Evolutionary conservation across 345 rosid species (phyloP).

Genomic region (Reutealis trisperma): DNA sequence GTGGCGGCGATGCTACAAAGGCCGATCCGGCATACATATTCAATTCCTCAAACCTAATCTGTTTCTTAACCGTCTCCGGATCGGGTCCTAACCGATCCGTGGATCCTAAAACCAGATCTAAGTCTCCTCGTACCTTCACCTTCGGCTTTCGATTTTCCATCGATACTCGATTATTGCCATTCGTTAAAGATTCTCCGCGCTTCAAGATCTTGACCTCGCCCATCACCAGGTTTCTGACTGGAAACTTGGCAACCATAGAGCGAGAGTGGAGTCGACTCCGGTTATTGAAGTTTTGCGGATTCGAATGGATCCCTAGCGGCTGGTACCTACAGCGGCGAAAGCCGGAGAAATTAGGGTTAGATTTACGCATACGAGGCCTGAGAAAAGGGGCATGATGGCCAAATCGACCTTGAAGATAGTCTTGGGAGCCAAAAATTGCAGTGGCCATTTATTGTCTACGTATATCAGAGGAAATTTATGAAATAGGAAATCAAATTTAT

Average conservation of each 20-base stretch:
- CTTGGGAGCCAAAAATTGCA: slow-evolving; percentile 25
- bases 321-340: slow-evolving; percentile 33
- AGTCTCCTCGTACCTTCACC: slow-evolving; percentile 17
- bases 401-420: slow-evolving; percentile 8
- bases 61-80: slow-evolving; percentile 42
- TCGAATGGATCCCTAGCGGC: slow-evolving; percentile 20
- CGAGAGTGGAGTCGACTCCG: not conserved
- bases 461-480: too few relatives aligned
- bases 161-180: not conserved
- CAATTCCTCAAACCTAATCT: slow-evolving; percentile 30
- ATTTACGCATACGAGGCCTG: not conserved
- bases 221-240: slow-evolving; percentile 44
- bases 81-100: slow-evolving; percentile 54
- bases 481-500: too few relatives aligned
- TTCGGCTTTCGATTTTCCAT: not conserved
- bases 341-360: slow-evolving; percentile 12
- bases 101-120: slow-evolving; percentile 43
- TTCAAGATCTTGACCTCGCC: slow-evolving; percentile 65
- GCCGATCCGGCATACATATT: slow-evolving; percentile 38
- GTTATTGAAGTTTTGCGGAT: not conserved
- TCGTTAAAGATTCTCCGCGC: slow-evolving; percentile 53
- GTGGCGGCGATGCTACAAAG: slow-evolving; percentile 52
- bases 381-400: slow-evolving; percentile 14
- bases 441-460: slow-evolving; percentile 25
- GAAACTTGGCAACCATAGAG: slow-evolving; percentile 32